Conservation (phyloP, 1,284 basidiomycete species). For the Cutaneotrichosporon cavernicola region DNA sequence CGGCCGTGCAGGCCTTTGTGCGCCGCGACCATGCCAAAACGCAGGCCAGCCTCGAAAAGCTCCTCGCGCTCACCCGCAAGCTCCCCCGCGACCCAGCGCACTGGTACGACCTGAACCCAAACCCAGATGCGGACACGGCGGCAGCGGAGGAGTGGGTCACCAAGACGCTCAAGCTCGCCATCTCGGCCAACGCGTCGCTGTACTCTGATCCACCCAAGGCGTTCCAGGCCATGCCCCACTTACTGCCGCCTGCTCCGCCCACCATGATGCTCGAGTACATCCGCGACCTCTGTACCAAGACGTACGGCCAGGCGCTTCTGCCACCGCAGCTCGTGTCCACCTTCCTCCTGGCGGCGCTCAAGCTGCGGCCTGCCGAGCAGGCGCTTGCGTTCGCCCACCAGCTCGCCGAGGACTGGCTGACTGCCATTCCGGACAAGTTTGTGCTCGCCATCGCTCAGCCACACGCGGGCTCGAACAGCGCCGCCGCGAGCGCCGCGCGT, state of each 20-base stretch:
- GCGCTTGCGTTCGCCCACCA: constrained; percentile 38
- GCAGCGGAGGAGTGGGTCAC: constrained; percentile 36
- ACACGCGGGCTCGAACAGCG: background rate
- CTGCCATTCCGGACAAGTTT: constrained; percentile 37
- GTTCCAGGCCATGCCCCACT: constrained; percentile 16
- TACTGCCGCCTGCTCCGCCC: constrained; percentile 38
- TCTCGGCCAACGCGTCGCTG: constrained; percentile 38
- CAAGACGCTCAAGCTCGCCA: constrained; percentile 46
- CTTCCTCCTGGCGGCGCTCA: constrained; percentile 44
- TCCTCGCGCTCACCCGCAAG: constrained; percentile 28
- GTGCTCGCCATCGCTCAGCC: constrained; percentile 32
- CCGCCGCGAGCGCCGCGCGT: constrained; percentile 15
- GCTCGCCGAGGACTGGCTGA: constrained; percentile 42
- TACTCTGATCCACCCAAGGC: constrained; percentile 43
- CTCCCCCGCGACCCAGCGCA: constrained; percentile 17
- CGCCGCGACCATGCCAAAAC: constrained; percentile 48
- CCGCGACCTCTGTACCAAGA: constrained; percentile 23
- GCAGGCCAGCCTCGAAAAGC: constrained; percentile 34
- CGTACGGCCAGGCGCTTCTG: constrained; percentile 30
- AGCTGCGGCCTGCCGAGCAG: constrained; percentile 34
- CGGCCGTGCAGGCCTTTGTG: constrained; percentile 50
- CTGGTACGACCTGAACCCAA: constrained; percentile 26
- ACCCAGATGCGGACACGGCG: background rate
- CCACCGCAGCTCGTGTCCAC: constrained; percentile 44
- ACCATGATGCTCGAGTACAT: constrained; percentile 32